Evolutionary conservation across 2,329 filamentous ascomycete genomes (phyloP).

Genomic region (Penicillium sp.): DNA sequence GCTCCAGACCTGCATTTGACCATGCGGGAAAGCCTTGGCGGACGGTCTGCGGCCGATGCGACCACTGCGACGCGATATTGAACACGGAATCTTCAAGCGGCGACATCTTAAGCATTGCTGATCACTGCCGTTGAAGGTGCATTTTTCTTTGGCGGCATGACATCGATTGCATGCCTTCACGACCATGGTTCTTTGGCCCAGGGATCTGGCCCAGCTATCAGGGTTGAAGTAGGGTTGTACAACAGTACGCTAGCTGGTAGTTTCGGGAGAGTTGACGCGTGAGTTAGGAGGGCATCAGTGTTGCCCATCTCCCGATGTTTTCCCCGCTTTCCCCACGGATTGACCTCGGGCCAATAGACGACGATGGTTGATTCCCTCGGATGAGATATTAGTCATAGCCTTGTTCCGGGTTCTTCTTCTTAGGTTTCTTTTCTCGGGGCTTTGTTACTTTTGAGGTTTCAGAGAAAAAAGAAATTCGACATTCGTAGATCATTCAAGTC

Average conservation of each 20-base stretch:
- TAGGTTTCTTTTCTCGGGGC: background rate
- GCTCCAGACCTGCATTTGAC: constrained; percentile 19
- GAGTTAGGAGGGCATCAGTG: background rate
- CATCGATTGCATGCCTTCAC: constrained; percentile 22
- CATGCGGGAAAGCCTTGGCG: constrained; percentile 14
- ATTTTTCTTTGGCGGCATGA: constrained; percentile 20
- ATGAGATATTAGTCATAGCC: background rate
- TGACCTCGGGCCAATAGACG: constrained; percentile 1
- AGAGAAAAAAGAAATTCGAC: background rate
- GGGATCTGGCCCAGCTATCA: background rate
- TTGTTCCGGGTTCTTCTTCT: background rate
- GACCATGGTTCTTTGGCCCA: constrained; percentile 6
- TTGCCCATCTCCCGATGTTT: constrained; percentile 3
- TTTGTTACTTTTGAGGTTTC: background rate
- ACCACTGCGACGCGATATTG: constrained; percentile 15
- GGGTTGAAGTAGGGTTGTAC: background rate
- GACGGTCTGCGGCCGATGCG: constrained; percentile 19
- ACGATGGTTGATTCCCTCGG: background rate
- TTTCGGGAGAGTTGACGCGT: background rate
- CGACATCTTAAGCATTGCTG: constrained; percentile 20
- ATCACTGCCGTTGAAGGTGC: constrained; percentile 14
- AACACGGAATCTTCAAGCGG: constrained; percentile 19
- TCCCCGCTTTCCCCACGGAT: constrained; percentile 8
- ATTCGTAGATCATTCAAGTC: background rate
- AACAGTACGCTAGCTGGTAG: background rate